Percentiles rank a stretch among this genome's conserved stretches.
Evolutionary conservation across 1,284 basidiomycete genomes (phyloP).

Genomic region (Lentinula novae-zelandiae): DNA sequence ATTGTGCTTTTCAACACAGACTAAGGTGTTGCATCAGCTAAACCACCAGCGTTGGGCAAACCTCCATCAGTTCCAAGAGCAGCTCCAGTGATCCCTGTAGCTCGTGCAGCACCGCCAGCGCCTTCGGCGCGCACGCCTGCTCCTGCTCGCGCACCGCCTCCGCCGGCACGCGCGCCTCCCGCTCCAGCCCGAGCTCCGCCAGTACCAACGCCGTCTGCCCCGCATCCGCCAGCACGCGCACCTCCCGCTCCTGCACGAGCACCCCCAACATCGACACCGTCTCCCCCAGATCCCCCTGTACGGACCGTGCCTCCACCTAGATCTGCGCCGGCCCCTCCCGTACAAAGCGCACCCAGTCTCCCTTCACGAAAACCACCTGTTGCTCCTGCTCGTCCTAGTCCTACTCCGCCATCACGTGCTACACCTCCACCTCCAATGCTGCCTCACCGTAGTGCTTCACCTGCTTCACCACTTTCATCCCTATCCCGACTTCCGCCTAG

Average conservation of each 20-base stretch:
- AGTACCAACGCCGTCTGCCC: not conserved
- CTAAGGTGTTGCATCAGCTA: conserved; percentile 37
- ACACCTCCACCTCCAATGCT: conserved; percentile 28
- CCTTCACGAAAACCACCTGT: conserved; percentile 34
- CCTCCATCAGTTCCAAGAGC: conserved; percentile 66
- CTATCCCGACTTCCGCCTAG: conserved; percentile 28
- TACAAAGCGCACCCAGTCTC: conserved; percentile 21
- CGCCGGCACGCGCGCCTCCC: conserved; percentile 16
- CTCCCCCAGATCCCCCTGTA: conserved; percentile 24
- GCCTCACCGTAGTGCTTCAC: conserved; percentile 29
- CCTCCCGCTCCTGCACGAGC: conserved; percentile 21
- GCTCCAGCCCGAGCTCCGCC: conserved; percentile 24
- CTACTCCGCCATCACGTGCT: conserved; percentile 24
- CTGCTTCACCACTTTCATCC: conserved; percentile 24
- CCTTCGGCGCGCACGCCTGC: conserved; percentile 18
- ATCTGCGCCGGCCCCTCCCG: conserved; percentile 25
- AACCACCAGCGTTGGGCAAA: conserved; percentile 58
- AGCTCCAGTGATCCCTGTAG: conserved; percentile 20
- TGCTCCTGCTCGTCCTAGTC: conserved; percentile 23
- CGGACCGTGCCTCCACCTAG: conserved; percentile 31
- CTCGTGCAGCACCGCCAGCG: conserved; percentile 23
- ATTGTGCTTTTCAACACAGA: conserved; percentile 4
- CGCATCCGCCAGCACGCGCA: conserved; percentile 16
- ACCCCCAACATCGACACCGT: conserved; percentile 22
- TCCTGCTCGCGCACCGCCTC: conserved; percentile 24